These are phyloP conservation scores for Cercospora sp. DNA, from an alignment of 2,329 filamentous ascomycete species.

Conservation along the genomic window DNA sequence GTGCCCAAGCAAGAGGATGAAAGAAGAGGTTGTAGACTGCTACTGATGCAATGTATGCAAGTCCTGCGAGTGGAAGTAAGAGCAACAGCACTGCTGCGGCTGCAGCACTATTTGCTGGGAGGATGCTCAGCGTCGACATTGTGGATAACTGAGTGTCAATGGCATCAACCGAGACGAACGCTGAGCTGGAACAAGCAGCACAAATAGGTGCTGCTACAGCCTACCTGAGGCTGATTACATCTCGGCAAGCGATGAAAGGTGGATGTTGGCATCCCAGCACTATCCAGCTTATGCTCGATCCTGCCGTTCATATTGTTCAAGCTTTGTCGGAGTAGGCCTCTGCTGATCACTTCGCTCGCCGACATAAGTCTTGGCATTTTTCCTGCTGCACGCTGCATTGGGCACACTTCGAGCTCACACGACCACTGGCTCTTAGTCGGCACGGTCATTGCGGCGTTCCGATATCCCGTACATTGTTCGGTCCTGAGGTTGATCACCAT, in stretches of 20 bases:
- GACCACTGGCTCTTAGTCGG: background rate
- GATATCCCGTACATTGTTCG: background rate
- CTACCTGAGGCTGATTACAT: background rate
- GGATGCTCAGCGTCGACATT: background rate
- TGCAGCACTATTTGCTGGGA: background rate
- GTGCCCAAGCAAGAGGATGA: conserved; percentile 11
- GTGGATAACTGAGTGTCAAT: background rate
- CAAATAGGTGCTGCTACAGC: background rate
- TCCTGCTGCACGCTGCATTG: background rate
- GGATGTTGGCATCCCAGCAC: background rate
- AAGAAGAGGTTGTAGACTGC: conserved; percentile 15
- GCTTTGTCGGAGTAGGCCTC: background rate
- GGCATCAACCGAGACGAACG: background rate
- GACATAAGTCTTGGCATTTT: background rate
- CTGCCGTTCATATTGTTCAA: background rate
- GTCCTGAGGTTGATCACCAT: background rate
- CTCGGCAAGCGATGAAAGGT: background rate
- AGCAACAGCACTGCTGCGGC: background rate
- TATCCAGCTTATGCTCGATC: background rate
- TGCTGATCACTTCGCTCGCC: background rate
- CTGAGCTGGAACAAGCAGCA: background rate
- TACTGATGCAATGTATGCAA: conserved; percentile 2
- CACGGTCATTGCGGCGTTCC: background rate
- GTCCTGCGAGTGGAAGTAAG: background rate
- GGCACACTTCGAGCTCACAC: background rate